Percentiles rank a stretch among this genome's conserved stretches.
phyloP scores from a whole-genome alignment of 2,329 filamentous ascomycete species.

The Verticillium nubilum region DNA sequence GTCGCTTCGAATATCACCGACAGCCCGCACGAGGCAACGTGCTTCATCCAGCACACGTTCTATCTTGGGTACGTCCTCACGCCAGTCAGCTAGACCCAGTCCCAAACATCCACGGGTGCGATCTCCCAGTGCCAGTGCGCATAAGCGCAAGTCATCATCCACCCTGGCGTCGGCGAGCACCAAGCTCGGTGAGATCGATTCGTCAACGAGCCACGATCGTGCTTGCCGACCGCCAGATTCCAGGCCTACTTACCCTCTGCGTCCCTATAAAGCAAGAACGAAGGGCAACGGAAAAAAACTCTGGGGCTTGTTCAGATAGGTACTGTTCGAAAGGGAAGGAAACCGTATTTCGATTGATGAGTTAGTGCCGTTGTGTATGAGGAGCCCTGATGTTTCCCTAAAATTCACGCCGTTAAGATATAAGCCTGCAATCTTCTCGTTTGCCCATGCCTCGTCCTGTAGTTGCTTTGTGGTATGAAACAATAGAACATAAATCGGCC shows the following conservation, averaged over 20 bases:
- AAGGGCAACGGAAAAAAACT: conserved; percentile 2
- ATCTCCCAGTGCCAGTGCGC: not conserved
- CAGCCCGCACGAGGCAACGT: conserved; percentile 1
- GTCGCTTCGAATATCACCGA: conserved; percentile 25
- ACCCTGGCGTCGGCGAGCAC: conserved; percentile 38
- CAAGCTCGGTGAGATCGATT: conserved; percentile 35
- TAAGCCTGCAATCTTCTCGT: too few species aligned
- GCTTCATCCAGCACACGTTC: not conserved
- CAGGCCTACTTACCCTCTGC: conserved; percentile 7
- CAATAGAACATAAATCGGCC: too few species aligned
- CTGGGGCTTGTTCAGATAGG: conserved; percentile 5
- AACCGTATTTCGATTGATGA: too few species aligned
- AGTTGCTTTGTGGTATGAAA: too few species aligned
- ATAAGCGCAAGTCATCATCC: conserved; percentile 19
- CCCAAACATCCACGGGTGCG: not conserved
- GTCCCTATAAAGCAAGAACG: conserved; percentile 2
- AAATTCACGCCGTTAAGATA: too few species aligned
- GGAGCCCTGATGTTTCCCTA: too few species aligned
- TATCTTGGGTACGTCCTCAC: not conserved
- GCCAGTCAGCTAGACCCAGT: not conserved
- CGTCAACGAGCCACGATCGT: not conserved
- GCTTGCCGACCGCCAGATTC: not conserved
- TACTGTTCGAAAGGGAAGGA: too few species aligned
- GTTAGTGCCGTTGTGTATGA: too few species aligned
- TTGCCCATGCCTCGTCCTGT: too few species aligned